phyloP scores from a whole-genome alignment of 2,329 filamentous ascomycete genomes.

The Xylariaceae sp. region DNA sequence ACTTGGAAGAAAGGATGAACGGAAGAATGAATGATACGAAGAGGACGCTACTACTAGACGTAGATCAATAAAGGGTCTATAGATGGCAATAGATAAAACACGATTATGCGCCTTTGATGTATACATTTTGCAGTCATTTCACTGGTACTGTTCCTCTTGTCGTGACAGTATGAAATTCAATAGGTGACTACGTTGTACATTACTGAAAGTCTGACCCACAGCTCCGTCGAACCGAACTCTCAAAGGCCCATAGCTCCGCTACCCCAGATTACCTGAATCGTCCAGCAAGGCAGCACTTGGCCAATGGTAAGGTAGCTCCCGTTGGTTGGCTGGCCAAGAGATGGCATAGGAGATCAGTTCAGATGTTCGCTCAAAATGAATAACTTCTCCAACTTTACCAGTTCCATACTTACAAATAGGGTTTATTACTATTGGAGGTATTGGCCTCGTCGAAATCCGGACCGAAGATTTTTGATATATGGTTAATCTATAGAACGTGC shows the following conservation, averaged over 20 bases:
- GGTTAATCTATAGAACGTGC: constrained; percentile 31
- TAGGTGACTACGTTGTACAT: too few species aligned
- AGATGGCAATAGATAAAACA: constrained; percentile 35
- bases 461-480: constrained; percentile 24
- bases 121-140: constrained; percentile 10
- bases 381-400: too few species aligned
- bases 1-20: constrained; percentile 19
- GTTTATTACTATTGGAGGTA: background rate
- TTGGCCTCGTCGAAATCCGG: background rate
- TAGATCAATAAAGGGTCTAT: constrained; percentile 26
- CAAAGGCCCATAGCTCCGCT: constrained; percentile 20
- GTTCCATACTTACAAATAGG: too few species aligned
- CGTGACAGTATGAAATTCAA: too few species aligned
- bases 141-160: background rate
- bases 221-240: background rate
- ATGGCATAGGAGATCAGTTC: too few species aligned
- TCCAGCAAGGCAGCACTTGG: constrained; percentile 7
- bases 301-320: constrained; percentile 23
- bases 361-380: too few species aligned
- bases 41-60: constrained; percentile 10
- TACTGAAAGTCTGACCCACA: background rate
- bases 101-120: constrained; percentile 10
- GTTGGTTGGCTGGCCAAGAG: constrained; percentile 18
- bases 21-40: constrained; percentile 15
- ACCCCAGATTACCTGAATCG: constrained; percentile 31